These are phyloP conservation scores for Colletotrichum trifolii DNA, from an alignment of 2,329 filamentous ascomycete genomes.

Conservation along the genomic window DNA sequence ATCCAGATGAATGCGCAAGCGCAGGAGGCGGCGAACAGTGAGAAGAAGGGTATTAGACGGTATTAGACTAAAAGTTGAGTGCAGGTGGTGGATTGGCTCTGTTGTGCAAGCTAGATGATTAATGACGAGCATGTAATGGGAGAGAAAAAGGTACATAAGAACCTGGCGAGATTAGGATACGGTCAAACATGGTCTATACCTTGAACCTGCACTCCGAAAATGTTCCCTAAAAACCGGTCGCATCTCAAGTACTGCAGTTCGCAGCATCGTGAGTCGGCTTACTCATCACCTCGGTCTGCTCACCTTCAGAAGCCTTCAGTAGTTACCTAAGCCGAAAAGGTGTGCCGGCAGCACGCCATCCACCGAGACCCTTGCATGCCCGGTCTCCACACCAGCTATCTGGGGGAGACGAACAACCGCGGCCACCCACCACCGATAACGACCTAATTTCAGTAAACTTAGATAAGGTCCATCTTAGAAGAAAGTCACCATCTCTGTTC, in stretches of 20 bases:
- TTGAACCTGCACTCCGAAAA: too few relatives aligned
- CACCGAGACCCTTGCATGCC: conserved; percentile 6
- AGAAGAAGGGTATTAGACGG: conserved; percentile 43
- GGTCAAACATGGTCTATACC: too few relatives aligned
- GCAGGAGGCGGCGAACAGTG: conserved; percentile 56
- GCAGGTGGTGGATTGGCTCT: too few relatives aligned
- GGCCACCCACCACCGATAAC: conserved; percentile 12
- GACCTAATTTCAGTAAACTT: not conserved
- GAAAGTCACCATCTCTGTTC: not conserved
- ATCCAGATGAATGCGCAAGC: conserved; percentile 67
- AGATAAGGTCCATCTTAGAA: not conserved
- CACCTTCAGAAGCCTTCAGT: too few relatives aligned
- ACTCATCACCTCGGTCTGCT: conserved; percentile 4
- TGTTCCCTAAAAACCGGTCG: too few relatives aligned
- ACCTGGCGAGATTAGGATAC: too few relatives aligned
- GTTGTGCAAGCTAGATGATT: too few relatives aligned
- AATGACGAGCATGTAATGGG: too few relatives aligned
- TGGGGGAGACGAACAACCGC: conserved; percentile 5
- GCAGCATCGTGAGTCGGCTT: not conserved
- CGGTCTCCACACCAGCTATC: conserved; percentile 13
- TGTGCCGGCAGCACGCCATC: conserved; percentile 15
- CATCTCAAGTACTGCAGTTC: too few relatives aligned
- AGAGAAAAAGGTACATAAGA: too few relatives aligned
- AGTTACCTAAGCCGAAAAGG: too few relatives aligned
- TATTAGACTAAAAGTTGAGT: conserved; percentile 16